A percentile compares a stretch with the other conserved stretches of the same genome.
Conservation (phyloP, 495 filamentous ascomycete species). For the Immersiella caudata region DNA sequence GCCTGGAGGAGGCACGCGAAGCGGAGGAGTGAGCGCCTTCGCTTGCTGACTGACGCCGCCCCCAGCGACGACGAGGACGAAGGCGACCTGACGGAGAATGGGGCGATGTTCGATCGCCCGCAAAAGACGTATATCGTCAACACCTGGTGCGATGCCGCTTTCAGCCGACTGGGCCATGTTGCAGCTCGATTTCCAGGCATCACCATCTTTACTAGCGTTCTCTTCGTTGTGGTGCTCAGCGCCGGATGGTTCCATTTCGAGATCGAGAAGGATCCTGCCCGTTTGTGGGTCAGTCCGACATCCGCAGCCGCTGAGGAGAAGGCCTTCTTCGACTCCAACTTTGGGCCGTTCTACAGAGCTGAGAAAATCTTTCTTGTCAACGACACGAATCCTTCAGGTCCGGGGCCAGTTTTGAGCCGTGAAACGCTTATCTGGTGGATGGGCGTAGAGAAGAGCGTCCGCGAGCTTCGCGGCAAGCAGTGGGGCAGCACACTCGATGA, state of each 20-base stretch:
- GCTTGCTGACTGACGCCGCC: slow-evolving; percentile 80
- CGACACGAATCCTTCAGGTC: slow-evolving; percentile 64
- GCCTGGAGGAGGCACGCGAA: slow-evolving; percentile 71
- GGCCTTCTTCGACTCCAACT: slow-evolving; percentile 89
- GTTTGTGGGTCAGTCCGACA: slow-evolving; percentile 92
- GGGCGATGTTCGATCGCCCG: slow-evolving; percentile 68
- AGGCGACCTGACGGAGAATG: slow-evolving; percentile 72
- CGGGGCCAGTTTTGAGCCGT: slow-evolving; percentile 79
- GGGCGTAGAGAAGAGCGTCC: slow-evolving; percentile 77
- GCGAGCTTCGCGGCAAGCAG: slow-evolving; percentile 65
- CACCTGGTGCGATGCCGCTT: slow-evolving; percentile 72
- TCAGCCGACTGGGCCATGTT: slow-evolving; percentile 77
- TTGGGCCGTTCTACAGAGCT: slow-evolving; percentile 93
- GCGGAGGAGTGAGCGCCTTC: slow-evolving; percentile 75
- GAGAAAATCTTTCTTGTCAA: slow-evolving; percentile 95
- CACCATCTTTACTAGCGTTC: slow-evolving; percentile 71
- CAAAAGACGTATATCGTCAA: slow-evolving; percentile 78
- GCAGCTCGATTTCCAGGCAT: slow-evolving; percentile 82
- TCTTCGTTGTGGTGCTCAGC: slow-evolving; percentile 75
- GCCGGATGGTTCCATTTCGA: slow-evolving; percentile 84
- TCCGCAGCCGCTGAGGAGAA: slow-evolving; percentile 92
- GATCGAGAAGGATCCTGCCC: slow-evolving; percentile 85
- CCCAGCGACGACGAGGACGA: slow-evolving; percentile 92
- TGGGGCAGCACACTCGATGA: slow-evolving; percentile 71
- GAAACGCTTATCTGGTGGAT: slow-evolving; percentile 94